Conservation (phyloP, 495 filamentous ascomycete genomes). For the Penicillium nucicola region DNA sequence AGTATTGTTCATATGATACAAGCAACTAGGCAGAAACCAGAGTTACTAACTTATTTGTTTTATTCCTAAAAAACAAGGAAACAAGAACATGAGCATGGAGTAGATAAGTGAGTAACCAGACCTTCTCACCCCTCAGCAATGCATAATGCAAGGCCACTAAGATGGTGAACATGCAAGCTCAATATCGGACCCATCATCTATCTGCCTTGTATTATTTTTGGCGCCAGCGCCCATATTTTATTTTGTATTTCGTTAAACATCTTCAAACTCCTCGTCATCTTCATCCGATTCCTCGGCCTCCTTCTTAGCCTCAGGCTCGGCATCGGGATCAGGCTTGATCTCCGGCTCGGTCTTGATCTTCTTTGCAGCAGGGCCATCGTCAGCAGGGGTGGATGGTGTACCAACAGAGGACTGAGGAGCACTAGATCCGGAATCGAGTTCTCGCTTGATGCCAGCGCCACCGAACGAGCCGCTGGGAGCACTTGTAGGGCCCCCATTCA, state of each 20-base stretch:
- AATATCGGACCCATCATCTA: too few species aligned
- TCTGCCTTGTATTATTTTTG: slow-evolving; percentile 1
- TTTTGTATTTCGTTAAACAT: slow-evolving; percentile 27
- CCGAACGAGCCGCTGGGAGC: slow-evolving; percentile 19
- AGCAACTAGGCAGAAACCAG: too few species aligned
- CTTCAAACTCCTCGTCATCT: slow-evolving; percentile 54
- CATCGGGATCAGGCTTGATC: slow-evolving; percentile 32
- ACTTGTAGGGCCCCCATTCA: slow-evolving; percentile 29
- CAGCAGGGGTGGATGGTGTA: slow-evolving; percentile 39
- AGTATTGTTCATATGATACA: too few species aligned
- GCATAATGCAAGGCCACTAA: too few species aligned
- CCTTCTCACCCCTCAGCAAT: too few species aligned
- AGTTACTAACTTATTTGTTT: too few species aligned
- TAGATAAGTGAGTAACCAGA: too few species aligned
- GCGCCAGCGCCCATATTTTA: slow-evolving; percentile 15
- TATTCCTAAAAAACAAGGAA: too few species aligned
- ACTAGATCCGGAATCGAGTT: slow-evolving; percentile 40
- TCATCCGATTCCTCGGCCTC: slow-evolving; percentile 47
- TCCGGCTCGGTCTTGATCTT: slow-evolving; percentile 32
- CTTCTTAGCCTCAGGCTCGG: slow-evolving; percentile 28
- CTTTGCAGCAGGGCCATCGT: slow-evolving; percentile 42
- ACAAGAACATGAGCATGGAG: too few species aligned
- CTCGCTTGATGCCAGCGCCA: slow-evolving; percentile 33
- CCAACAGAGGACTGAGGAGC: slow-evolving; percentile 40
- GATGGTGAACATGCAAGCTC: too few species aligned